Conservation (phyloP, 2,329 filamentous ascomycete genomes). For the Ophiostoma sp. region DNA sequence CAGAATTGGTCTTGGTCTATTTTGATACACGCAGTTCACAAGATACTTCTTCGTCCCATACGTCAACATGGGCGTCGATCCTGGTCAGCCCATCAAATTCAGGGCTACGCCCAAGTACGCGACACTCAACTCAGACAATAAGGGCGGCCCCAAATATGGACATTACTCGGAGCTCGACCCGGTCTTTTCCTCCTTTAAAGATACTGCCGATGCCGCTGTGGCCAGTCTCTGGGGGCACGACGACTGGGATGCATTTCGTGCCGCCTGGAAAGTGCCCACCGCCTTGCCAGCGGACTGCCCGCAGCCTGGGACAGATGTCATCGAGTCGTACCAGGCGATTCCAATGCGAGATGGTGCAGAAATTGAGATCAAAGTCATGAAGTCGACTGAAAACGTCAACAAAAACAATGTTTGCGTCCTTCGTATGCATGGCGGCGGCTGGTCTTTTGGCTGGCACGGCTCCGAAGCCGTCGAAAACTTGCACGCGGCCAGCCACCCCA, state of each 20-base stretch:
- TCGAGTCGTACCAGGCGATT: conserved; percentile 36
- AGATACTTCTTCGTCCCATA: not conserved
- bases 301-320: conserved; percentile 38
- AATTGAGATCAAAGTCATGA: conserved; percentile 39
- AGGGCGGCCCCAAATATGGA: conserved; percentile 40
- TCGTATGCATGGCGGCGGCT: conserved; percentile 43
- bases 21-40: no score
- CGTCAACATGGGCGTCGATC: conserved; percentile 2
- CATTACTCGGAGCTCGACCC: conserved; percentile 40
- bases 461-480: conserved; percentile 41
- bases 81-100: conserved; percentile 22
- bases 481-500: conserved; percentile 37
- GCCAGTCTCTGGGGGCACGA: conserved; percentile 35
- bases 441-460: conserved; percentile 39
- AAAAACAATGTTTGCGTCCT: conserved; percentile 30
- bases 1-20: not conserved
- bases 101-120: conserved; percentile 36
- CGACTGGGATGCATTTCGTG: conserved; percentile 36
- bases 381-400: conserved; percentile 27
- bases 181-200: conserved; percentile 36
- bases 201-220: conserved; percentile 33
- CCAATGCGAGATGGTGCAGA: conserved; percentile 39
- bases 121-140: conserved; percentile 36
- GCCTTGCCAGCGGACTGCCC: conserved; percentile 36
- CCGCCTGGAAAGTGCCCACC: conserved; percentile 31